Base-by-base conservation (phyloP, 2,329 filamentous ascomycete genomes). In the Teratosphaeria epicoccoides region DNA sequence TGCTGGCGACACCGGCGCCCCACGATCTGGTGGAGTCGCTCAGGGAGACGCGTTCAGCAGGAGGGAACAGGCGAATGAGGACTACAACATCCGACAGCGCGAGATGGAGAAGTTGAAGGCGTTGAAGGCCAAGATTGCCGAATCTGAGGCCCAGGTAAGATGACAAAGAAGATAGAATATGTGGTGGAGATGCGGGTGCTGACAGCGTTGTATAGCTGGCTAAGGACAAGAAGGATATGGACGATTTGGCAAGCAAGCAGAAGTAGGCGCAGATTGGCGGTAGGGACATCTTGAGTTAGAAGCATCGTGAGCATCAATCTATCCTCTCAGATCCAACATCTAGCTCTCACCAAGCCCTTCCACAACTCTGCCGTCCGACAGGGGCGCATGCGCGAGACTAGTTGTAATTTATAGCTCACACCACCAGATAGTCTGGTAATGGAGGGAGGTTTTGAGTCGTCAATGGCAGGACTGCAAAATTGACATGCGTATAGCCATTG, bases 11-110 rank as follows among this genome's bases (percentile, higher is more conserved):
- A 69, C 73, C 52, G 73, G 68, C 46, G 49, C 64, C 22, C 66
- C 70, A 17, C 66, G 73, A 56, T 59, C 71, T 12, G 69, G 66
- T 28, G 73, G 73, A 43, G 50, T 58, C 29, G 66, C 67, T 6
- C 57, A 62, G 60, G 95, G 91, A 63, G 91, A 98, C 68, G 82
- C 88, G 52, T 98, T 96, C 81, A 88, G 84, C 74, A 85, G 85
- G 74, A 88, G 93, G 63, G 93, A 98, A 74, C 81, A 84, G 68
- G 91, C 91, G 61, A 79, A 76, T 68, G 93, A 97, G 76, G 84
- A 89, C 70, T 81, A 81, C 62, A 87, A 86, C 73, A 89, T 98
- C 73, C 82, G 82, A 65, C 76, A 86, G 75, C 87, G 89, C 68
- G 93, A 97, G 80, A 82, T 83, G 74, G 83, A 90, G 76, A 96